Base-by-base conservation (phyloP, 179 eudicot genomes). In the Gypsophila paniculata region DNA sequence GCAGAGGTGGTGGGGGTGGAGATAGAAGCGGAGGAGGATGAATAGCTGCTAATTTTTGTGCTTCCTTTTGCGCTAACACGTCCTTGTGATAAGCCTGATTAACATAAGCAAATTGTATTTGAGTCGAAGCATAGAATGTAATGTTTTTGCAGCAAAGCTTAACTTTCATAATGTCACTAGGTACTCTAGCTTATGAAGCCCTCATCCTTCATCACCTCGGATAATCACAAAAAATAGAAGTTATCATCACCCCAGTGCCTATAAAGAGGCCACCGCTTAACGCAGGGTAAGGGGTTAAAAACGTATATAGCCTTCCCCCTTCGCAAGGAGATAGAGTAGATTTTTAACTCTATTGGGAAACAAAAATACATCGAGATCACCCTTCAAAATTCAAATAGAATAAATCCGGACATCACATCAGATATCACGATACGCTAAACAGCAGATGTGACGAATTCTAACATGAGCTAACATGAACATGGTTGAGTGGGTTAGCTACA, bases 81-180 rank as follows among this genome's bases (percentile, higher is more conserved):
- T 88, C 96, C 79, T 87, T 90, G 77, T 94, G 99, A 78, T 94
- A 91, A 22, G 90, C 99, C 99, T 94, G 86, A 78, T 53, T 5
- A 78, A 65, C 38, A 72, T 49, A 58, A 19, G 26, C 61, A 32
- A 67, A 36, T 21, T 10, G 42, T 19, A 54, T 21, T 65, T 63
- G 61, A 66, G 44, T 4, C 25, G 25, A 1, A 32, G 34, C 64
- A 29, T 5, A 60, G 17, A 10, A 60, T 5, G 5, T 11, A 25
- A 10, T 25, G 15, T 59, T 59, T 25, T n/a, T n/a, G n/a, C n/a
- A 6, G 44, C 44, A 39, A 39, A 6, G 6, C 44, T 39, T 8
- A 39, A 39, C 6, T 4, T 51, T 5, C 29, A 8, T 21, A 13
- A 1, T n/a, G n/a, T n/a, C n/a, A n/a, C n/a, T n/a, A n/a, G n/a